Conservation (phyloP, 176 grass and related monocot genomes). For the Bothriochloa decipiens region DNA sequence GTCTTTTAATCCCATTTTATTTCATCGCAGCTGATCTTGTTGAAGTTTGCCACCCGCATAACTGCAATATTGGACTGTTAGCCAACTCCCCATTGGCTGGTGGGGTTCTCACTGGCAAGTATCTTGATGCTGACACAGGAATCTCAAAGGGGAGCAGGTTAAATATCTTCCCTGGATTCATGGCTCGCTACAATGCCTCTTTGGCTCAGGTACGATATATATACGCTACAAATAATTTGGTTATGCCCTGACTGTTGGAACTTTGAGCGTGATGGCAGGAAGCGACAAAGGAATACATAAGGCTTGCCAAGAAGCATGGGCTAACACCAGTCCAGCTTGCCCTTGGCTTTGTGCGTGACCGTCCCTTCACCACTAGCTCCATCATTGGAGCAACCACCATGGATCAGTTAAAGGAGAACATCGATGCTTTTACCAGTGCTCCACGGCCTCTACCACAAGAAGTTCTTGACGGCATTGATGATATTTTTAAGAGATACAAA, state of each 20-base stretch:
- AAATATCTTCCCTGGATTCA: constrained; percentile 87
- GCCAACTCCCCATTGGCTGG: constrained; percentile 82
- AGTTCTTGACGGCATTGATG: constrained; percentile 56
- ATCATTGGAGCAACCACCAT: constrained; percentile 87
- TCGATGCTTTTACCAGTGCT: constrained; percentile 53
- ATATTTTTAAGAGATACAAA: constrained; percentile 73
- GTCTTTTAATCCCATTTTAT: neutral
- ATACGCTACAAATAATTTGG: neutral
- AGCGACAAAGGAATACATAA: constrained; percentile 65
- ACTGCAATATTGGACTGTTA: constrained; percentile 82
- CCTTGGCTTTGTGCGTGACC: constrained; percentile 72
- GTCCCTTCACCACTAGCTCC: constrained; percentile 73
- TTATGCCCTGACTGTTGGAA: neutral
- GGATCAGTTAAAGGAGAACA: constrained; percentile 84
- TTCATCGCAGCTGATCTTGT: constrained; percentile 74
- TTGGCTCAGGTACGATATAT: constrained; percentile 66
- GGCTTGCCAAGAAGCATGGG: constrained; percentile 70
- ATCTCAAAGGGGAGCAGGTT: constrained; percentile 60
- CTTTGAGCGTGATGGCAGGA: constrained; percentile 42
- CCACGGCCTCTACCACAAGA: constrained; percentile 62
- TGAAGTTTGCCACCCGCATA: constrained; percentile 86
- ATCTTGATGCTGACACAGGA: constrained; percentile 55
- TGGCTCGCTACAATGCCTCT: constrained; percentile 78
- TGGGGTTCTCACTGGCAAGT: constrained; percentile 85
- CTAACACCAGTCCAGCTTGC: constrained; percentile 79